Conservation (phyloP, 345 rosid species). For the Anastatica hierochuntica region DNA sequence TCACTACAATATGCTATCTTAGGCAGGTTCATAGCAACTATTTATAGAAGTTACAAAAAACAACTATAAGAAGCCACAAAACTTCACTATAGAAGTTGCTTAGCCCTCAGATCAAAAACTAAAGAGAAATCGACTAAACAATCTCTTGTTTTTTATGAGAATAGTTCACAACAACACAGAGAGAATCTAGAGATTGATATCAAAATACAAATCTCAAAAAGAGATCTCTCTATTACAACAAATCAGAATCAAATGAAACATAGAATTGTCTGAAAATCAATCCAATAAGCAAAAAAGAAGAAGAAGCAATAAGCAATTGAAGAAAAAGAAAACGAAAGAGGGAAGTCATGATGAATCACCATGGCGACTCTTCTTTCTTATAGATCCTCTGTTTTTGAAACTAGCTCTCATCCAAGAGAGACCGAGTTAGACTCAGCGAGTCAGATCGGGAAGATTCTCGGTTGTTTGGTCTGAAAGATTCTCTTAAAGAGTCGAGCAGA, state of each 20-base stretch:
- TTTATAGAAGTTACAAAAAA: slow-evolving; percentile 7
- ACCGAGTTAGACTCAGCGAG: slow-evolving; percentile 7
- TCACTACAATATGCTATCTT: slow-evolving; percentile 1
- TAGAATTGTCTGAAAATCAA: neutral
- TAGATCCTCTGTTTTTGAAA: slow-evolving; percentile 16
- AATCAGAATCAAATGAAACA: slow-evolving; percentile 1
- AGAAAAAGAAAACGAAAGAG: too few species aligned
- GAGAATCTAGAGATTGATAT: neutral
- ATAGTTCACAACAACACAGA: neutral
- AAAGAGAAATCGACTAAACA: neutral
- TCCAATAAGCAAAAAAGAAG: neutral
- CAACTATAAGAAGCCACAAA: neutral
- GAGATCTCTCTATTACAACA: too few species aligned
- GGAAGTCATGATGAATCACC: slow-evolving; percentile 27
- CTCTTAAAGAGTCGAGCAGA: slow-evolving; percentile 7
- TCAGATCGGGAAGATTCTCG: slow-evolving; percentile 23
- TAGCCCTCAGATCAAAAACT: neutral
- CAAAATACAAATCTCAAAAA: slow-evolving; percentile 6
- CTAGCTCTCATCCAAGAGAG: slow-evolving; percentile 30
- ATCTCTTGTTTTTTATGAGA: neutral
- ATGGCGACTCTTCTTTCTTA: slow-evolving; percentile 16
- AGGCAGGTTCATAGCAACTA: slow-evolving; percentile 6
- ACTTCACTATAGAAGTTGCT: slow-evolving; percentile 6
- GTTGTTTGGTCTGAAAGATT: neutral
- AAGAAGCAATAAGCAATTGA: neutral